Base-by-base conservation (phyloP, 2,329 filamentous ascomycete species). In the Davidsoniella virescens region DNA sequence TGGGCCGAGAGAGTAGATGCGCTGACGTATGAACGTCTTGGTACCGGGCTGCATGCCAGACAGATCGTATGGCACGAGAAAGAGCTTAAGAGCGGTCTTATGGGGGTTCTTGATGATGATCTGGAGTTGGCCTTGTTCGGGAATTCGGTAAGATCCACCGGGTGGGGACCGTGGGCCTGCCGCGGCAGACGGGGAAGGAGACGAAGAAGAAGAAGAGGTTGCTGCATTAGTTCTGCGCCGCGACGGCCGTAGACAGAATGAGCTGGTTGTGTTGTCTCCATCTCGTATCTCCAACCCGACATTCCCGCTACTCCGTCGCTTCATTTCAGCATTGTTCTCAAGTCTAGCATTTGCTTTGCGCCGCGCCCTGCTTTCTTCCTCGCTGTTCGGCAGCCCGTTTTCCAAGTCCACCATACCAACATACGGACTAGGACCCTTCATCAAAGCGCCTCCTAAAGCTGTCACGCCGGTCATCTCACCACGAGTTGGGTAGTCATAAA, bases 81-180 rank as follows among this genome's bases (percentile, higher is more conserved):
- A 96, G 0, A 98, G 70, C 63, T 98, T 96, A 50, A 96, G 90
- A 1, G 92, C 92, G 3, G 92, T 96, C 62, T 96, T 96, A 67
- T 96, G 94, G 14, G 88, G 90, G 59, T 96, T 98, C 63, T 96
- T 96, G 62, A 98, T 86, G 54, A 98, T 82, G 55, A 98, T 94
- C 59, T 98, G 92, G 12, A 98, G 70, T 64, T 96, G 92, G 0
- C 92, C 92, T 63, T 88, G 84, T 60, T 92, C 82, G 0, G 92
- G 92, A 49, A 98, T 94, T 41, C 92, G 82, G 63, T 96, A 98
- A 60, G 84, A 86, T 36, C 92, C 90, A 6, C 87, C 87, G 0
- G 86, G 84, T 0, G 87, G 85, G 14, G 82, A 77, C 63, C 60
- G 64, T 8, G 60, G 14, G 7, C 23, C 42, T 25, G 17, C 2